These are phyloP conservation scores for Castanea sativa DNA, from an alignment of 306 rosid genomes.

Conservation along the genomic window DNA sequence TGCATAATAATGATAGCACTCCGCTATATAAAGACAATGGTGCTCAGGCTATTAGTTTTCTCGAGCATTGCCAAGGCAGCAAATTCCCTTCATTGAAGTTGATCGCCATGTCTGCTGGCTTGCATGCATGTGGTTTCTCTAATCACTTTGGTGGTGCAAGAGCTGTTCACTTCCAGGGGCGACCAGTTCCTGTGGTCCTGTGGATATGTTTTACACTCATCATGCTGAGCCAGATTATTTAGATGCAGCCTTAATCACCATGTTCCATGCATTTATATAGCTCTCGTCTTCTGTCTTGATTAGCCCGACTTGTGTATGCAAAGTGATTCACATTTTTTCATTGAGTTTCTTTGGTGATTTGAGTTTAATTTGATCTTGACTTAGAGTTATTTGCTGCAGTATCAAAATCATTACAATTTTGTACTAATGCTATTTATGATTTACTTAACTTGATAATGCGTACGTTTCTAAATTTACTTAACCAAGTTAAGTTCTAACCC, in stretches of 20 bases:
- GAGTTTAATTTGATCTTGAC: background rate
- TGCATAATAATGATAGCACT: constrained; percentile 27
- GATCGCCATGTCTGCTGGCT: constrained; percentile 92
- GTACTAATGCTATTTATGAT: background rate
- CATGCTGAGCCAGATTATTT: constrained; percentile 64
- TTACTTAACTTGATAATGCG: no score
- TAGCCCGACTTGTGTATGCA: constrained; percentile 14
- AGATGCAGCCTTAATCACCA: constrained; percentile 68
- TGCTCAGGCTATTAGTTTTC: constrained; percentile 34
- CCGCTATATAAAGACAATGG: constrained; percentile 40
- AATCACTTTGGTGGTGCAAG: constrained; percentile 78
- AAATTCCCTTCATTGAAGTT: constrained; percentile 69
- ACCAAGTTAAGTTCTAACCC: background rate
- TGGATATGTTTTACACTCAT: constrained; percentile 67
- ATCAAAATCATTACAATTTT: background rate
- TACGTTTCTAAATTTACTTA: background rate
- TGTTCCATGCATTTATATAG: constrained; percentile 56
- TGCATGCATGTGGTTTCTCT: constrained; percentile 81
- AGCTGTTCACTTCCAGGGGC: constrained; percentile 86
- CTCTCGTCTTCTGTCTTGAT: constrained; percentile 1
- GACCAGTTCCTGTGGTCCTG: constrained; percentile 61
- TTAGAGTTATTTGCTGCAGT: background rate
- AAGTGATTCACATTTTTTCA: constrained; percentile 8
- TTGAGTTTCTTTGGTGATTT: background rate
- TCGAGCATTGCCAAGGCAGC: constrained; percentile 39